Conservation (phyloP, 306 rosid genomes). For the Cucurbita ficifolia region DNA sequence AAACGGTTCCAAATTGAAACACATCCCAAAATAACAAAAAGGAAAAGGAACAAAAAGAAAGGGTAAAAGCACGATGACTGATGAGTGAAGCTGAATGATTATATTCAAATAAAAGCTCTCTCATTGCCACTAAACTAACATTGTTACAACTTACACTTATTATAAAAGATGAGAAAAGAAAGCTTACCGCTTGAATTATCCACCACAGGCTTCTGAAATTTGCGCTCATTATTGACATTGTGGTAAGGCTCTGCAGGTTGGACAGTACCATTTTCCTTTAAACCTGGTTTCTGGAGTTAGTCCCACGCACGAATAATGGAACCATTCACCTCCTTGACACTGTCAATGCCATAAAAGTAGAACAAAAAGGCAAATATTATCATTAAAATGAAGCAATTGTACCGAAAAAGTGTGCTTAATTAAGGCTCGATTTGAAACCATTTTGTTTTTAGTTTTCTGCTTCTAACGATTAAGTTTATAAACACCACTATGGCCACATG, state of each 20-base stretch:
- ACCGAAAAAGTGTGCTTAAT: not conserved
- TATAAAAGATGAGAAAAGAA: too few species aligned
- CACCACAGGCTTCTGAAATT: not conserved
- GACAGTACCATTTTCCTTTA: slow-evolving; percentile 98
- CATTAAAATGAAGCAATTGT: not conserved
- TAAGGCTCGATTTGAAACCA: too few species aligned
- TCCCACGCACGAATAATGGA: slow-evolving; percentile 92
- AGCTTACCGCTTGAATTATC: not conserved
- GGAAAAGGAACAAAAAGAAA: not conserved
- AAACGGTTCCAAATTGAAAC: not conserved
- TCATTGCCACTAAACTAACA: not conserved
- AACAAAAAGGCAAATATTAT: not conserved
- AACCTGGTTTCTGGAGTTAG: slow-evolving; percentile 93
- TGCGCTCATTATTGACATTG: slow-evolving; percentile 25
- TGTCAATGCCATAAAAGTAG: slow-evolving; percentile 12
- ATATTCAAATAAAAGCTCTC: not conserved
- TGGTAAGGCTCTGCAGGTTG: slow-evolving; percentile 63
- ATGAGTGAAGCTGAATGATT: not conserved
- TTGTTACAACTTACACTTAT: not conserved
- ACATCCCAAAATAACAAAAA: not conserved
- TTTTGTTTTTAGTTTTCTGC: too few species aligned
- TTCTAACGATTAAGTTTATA: too few species aligned
- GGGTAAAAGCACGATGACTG: not conserved
- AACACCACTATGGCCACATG: too few species aligned
- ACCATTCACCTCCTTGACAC: slow-evolving; percentile 99